Base-by-base conservation (phyloP, 2,329 filamentous ascomycete species). In the Cladosporium colombiae region DNA sequence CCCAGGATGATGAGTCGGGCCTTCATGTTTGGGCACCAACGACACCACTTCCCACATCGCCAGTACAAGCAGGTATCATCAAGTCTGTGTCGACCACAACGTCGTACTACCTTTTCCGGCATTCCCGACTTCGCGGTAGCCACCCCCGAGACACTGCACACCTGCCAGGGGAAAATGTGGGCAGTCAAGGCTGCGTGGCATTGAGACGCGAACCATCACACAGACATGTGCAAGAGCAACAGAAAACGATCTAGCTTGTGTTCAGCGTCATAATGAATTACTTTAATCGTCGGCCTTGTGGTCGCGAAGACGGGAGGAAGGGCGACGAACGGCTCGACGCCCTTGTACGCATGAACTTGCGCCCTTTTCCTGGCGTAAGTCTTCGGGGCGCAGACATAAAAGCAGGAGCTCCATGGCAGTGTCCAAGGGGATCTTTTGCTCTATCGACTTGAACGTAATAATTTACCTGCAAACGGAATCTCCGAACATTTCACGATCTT, bases 151-250 rank as follows among this genome's bases (percentile, higher is more conserved):
- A n/a, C 40, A 11, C n/a, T 21, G 40, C 40, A 46, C 40, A 46
- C 40, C n/a, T 46, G 40, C 40, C 40, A 46, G 18, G 2, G 21
- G 21, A 8, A 27, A 23, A 18, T n/a, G 21, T 21, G 33, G n/a
- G 33, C 6, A 33, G 33, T 7, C 33, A 40, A 8, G 13, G 31
- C 33, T 25, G 55, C 31, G 21, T 57, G 31, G 55, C 21, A 33
- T 57, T 35, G 31, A 35, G 55, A 57, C n/a, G 55, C 18, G 55
- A 57, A 57, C 31, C 55, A 57, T 57, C 6, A 10, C 31, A 57
- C 55, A 57, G 23, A 33, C 31, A 57, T 55, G 52, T 18, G 52
- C 31, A 29, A 55, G 52, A 10, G 33, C 10, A 55, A 33, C 18
- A 46, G 27, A 55, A 55, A 31, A 33, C 18, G 33, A 33, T 21